phyloP scores from a whole-genome alignment of 352 stramenopile species.

The Pythium insidiosum region DNA sequence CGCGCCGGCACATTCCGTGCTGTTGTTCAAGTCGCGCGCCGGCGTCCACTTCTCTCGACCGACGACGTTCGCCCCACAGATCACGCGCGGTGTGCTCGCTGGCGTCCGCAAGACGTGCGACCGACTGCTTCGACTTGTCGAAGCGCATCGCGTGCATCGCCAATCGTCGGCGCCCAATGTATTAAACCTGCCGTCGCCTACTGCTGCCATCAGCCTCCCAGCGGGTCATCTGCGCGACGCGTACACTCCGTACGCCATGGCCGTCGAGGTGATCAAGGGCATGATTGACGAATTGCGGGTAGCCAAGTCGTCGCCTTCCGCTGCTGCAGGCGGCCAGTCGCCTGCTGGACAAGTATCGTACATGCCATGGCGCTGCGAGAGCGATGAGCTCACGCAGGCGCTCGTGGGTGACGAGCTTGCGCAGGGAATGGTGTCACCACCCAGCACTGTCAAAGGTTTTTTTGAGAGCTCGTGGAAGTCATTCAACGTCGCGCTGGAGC shows the following conservation, averaged over 20 bases:
- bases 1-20: conserved; percentile 5
- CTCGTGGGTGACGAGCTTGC: neutral
- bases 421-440: conserved; percentile 8
- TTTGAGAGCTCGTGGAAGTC: conserved; percentile 33
- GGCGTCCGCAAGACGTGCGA: conserved; percentile 20
- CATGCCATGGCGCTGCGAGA: conserved; percentile 29
- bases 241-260: conserved; percentile 25
- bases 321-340: conserved; percentile 9
- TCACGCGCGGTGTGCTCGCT: conserved; percentile 20
- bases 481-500: conserved; percentile 39
- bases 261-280: conserved; percentile 44
- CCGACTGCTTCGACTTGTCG: conserved; percentile 11
- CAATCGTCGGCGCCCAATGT: neutral
- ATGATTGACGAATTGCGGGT: conserved; percentile 30
- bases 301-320: too few relatives aligned
- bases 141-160: conserved; percentile 4
- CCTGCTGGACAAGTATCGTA: conserved; percentile 23
- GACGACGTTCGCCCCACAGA: conserved; percentile 17
- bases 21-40: conserved; percentile 17
- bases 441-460: conserved; percentile 21
- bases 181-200: neutral
- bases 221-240: neutral
- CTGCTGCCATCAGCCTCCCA: neutral
- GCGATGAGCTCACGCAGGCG: neutral
- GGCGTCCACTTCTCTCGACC: conserved; percentile 23